phyloP scores from a whole-genome alignment of 179 eudicot genomes.

The Silene coronaria region DNA sequence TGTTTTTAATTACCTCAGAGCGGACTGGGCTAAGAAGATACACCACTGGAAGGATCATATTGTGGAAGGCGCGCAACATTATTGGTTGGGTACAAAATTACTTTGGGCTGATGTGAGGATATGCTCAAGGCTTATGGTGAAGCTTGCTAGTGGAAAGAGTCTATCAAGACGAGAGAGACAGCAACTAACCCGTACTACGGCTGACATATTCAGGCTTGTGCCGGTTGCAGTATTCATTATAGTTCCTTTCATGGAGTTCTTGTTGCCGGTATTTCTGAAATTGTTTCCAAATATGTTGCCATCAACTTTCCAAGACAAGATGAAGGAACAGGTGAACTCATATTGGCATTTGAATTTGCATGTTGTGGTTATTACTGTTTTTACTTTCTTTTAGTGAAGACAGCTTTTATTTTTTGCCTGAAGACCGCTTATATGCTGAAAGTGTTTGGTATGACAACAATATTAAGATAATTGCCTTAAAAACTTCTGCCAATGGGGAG shows the following conservation, averaged over 20 bases:
- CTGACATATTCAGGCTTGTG: conserved; percentile 91
- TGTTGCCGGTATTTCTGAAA: conserved; percentile 68
- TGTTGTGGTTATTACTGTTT: neutral
- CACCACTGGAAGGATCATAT: conserved; percentile 68
- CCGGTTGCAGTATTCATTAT: conserved; percentile 78
- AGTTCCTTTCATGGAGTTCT: conserved; percentile 86
- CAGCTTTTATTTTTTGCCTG: neutral
- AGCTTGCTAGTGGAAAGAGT: conserved; percentile 66
- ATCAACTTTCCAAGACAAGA: conserved; percentile 86
- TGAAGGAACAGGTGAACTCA: conserved; percentile 70
- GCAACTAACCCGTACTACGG: conserved; percentile 83
- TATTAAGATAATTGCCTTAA: neutral
- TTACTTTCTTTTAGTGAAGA: neutral
- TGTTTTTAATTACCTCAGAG: conserved; percentile 30
- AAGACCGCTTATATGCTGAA: neutral
- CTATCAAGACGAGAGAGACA: conserved; percentile 86
- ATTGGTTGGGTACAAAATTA: conserved; percentile 80
- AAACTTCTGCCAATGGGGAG: neutral
- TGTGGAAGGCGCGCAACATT: conserved; percentile 59
- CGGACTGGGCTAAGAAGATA: conserved; percentile 78
- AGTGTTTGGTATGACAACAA: neutral
- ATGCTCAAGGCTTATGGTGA: conserved; percentile 56
- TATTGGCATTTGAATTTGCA: conserved; percentile 12
- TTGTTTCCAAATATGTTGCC: conserved; percentile 87
- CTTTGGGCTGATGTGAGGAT: conserved; percentile 90